These are phyloP conservation scores for Chalciporus sphaerocephalus DNA, from an alignment of 768 basidiomycete species.

Conservation along the genomic window DNA sequence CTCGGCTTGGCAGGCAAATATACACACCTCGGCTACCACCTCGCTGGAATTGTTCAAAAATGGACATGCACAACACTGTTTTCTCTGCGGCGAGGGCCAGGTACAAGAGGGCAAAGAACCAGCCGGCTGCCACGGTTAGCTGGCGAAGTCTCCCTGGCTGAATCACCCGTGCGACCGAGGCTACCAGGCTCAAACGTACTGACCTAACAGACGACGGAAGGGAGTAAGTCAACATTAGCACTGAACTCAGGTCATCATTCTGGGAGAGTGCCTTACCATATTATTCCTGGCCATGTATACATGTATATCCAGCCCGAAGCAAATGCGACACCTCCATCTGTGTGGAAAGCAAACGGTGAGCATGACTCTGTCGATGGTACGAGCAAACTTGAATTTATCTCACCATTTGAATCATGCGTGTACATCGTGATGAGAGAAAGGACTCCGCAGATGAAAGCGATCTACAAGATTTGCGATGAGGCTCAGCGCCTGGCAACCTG, in stretches of 20 bases:
- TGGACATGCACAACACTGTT: background rate
- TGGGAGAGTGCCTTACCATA: too few species aligned
- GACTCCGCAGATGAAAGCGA: background rate
- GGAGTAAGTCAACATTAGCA: too few species aligned
- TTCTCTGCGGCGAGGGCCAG: background rate
- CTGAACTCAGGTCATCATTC: too few species aligned
- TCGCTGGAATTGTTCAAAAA: background rate
- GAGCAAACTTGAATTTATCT: too few species aligned
- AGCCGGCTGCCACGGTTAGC: background rate
- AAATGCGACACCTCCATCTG: background rate
- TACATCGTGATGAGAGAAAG: background rate
- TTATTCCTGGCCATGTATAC: background rate
- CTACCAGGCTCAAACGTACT: background rate
- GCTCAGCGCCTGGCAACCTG: too few species aligned
- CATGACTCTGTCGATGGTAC: too few species aligned
- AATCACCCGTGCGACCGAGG: background rate
- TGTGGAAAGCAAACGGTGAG: too few species aligned
- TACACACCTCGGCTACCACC: background rate
- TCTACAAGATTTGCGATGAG: too few species aligned
- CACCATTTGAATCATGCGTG: background rate
- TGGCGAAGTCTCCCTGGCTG: too few species aligned
- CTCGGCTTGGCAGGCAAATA: background rate
- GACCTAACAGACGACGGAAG: background rate
- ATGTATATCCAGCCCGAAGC: background rate
- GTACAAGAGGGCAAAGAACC: background rate